Percentiles rank a stretch among this genome's conserved stretches.
phyloP scores from a whole-genome alignment of 1,284 basidiomycete species.

The Tranzscheliella williamsii region DNA sequence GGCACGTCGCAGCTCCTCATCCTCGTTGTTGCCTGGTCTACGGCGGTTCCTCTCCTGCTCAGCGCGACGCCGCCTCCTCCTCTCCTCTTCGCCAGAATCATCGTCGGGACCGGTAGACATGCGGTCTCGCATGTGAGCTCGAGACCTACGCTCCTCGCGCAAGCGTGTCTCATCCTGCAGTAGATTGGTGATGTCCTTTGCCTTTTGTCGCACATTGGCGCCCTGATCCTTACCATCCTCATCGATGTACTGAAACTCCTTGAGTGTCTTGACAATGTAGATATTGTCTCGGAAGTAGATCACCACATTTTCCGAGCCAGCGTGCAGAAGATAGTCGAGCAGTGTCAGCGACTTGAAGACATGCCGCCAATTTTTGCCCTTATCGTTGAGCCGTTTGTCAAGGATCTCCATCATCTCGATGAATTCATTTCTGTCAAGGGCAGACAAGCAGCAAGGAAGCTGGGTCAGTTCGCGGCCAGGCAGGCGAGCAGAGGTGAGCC shows the following conservation, averaged over 20 bases:
- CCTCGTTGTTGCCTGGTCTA: conserved; percentile 52
- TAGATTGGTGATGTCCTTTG: conserved; percentile 96
- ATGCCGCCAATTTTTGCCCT: conserved; percentile 99
- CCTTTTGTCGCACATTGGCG: conserved; percentile 94
- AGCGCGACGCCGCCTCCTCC: conserved; percentile 16
- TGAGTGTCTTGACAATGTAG: conserved; percentile 97
- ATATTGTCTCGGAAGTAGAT: conserved; percentile 96
- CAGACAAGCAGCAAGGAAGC: too few species aligned
- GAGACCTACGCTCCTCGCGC: conserved; percentile 78
- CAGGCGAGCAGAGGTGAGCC: too few species aligned
- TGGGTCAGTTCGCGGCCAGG: neutral
- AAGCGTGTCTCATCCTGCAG: conserved; percentile 86
- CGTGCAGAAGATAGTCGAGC: conserved; percentile 93
- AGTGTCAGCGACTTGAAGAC: conserved; percentile 99
- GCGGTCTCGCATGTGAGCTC: conserved; percentile 91
- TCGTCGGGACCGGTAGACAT: conserved; percentile 68
- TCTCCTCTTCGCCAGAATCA: conserved; percentile 70
- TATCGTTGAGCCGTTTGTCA: conserved; percentile 97
- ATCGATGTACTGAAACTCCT: conserved; percentile 97
- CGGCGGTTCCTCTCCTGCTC: conserved; percentile 31
- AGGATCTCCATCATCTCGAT: conserved; percentile 99
- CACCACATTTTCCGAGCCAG: conserved; percentile 96
- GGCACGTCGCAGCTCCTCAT: conserved; percentile 67
- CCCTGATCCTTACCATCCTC: conserved; percentile 96
- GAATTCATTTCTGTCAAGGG: conserved; percentile 81